These are phyloP conservation scores for Pestalotiopsis sp. DNA, from an alignment of 2,329 filamentous ascomycete species.

Conservation along the genomic window DNA sequence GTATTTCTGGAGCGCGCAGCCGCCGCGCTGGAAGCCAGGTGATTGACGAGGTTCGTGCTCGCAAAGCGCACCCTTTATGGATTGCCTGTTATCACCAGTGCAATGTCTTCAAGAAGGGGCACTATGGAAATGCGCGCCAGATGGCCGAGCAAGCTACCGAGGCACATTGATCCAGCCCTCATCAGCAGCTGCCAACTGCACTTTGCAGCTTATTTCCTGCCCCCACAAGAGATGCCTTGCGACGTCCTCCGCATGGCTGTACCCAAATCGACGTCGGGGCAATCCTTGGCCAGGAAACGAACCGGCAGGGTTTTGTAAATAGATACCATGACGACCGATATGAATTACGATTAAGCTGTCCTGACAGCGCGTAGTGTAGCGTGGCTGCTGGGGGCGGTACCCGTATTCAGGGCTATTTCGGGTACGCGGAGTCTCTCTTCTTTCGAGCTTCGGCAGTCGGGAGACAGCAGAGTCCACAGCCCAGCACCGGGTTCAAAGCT, in stretches of 20 bases:
- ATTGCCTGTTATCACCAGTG: not conserved
- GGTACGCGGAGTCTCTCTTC: not conserved
- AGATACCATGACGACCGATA: not conserved
- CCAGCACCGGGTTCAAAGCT: not conserved
- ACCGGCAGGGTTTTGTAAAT: not conserved
- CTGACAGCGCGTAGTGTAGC: not conserved
- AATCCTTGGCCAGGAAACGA: not conserved
- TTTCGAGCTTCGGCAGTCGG: not conserved
- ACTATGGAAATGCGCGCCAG: not conserved
- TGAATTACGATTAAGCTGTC: not conserved
- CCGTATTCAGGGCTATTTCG: not conserved
- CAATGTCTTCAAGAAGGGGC: not conserved
- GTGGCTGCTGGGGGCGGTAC: not conserved
- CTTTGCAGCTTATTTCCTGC: not conserved
- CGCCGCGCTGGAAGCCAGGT: conserved; percentile 51
- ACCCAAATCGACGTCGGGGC: not conserved
- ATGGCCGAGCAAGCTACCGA: not conserved
- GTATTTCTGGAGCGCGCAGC: conserved; percentile 64
- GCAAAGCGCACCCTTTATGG: not conserved
- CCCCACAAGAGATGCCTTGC: not conserved
- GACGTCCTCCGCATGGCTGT: not conserved
- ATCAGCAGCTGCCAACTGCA: not conserved
- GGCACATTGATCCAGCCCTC: not conserved
- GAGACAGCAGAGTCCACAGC: not conserved
- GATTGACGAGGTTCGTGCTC: not conserved